These are phyloP conservation scores for Phytophthora quininea DNA, from an alignment of 352 stramenopile species.

Conservation along the genomic window DNA sequence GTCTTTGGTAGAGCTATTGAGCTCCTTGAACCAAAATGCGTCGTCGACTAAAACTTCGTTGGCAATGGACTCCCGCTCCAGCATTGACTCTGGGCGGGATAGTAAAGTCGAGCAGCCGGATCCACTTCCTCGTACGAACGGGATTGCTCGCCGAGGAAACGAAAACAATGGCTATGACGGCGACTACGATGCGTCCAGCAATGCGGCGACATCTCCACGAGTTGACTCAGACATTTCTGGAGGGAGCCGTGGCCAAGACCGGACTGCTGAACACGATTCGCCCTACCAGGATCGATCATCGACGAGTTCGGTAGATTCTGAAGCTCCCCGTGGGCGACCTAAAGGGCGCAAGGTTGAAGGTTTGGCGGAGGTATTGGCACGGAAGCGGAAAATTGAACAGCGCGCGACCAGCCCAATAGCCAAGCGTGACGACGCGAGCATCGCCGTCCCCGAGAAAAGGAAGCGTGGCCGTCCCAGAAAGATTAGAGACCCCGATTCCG, in stretches of 20 bases:
- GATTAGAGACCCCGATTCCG: neutral
- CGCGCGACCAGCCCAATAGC: neutral
- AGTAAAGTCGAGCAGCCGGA: conserved; percentile 9
- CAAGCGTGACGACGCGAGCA: conserved; percentile 10
- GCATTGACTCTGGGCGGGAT: conserved; percentile 16
- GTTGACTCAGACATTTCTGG: conserved; percentile 8
- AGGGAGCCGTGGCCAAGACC: neutral
- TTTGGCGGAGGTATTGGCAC: neutral
- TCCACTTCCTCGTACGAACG: conserved; percentile 13
- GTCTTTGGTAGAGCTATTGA: conserved; percentile 66
- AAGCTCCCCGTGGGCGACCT: conserved; percentile 7
- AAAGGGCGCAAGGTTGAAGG: conserved; percentile 4
- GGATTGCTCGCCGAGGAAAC: conserved; percentile 12
- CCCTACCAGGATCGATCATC: conserved; percentile 24
- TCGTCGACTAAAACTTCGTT: conserved; percentile 19
- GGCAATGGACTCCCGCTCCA: conserved; percentile 17
- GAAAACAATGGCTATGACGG: conserved; percentile 3
- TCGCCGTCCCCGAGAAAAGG: neutral
- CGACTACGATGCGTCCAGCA: neutral
- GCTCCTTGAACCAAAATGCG: conserved; percentile 58
- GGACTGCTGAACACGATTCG: neutral
- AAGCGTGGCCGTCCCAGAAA: conserved; percentile 8
- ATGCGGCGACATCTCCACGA: conserved; percentile 13
- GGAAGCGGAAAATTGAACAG: conserved; percentile 24
- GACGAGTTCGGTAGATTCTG: conserved; percentile 26